These are phyloP conservation scores for Amanita exitialis DNA, from an alignment of 768 basidiomycete species.

Conservation along the genomic window DNA sequence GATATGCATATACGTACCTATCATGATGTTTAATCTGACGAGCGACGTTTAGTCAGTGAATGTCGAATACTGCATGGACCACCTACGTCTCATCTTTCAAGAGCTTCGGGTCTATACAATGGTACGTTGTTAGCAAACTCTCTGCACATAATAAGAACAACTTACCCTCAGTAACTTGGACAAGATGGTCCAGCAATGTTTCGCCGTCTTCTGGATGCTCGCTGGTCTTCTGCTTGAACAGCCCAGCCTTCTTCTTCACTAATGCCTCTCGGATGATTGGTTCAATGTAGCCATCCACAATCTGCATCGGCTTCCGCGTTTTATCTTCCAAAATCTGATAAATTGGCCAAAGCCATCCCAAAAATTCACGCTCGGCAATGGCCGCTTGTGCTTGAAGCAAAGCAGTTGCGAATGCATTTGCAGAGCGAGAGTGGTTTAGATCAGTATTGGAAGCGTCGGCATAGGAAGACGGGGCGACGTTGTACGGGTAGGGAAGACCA, in stretches of 20 bases:
- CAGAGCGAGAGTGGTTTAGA: constrained; percentile 16
- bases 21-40: constrained; percentile 33
- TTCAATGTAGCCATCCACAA: constrained; percentile 42
- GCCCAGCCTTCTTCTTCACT: constrained; percentile 21
- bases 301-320: constrained; percentile 37
- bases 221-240: constrained; percentile 16
- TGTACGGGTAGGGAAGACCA: constrained; percentile 42
- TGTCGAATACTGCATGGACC: not conserved
- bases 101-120: constrained; percentile 27
- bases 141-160: not conserved
- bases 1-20: constrained; percentile 17
- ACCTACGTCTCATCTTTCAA: constrained; percentile 37
- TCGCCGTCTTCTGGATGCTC: constrained; percentile 28
- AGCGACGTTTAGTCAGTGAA: not conserved
- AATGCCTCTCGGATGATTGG: constrained; percentile 44
- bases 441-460: not conserved
- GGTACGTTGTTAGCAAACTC: not conserved
- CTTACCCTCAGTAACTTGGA: constrained; percentile 36
- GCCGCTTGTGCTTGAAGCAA: constrained; percentile 37
- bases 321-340: constrained; percentile 38
- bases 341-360: constrained; percentile 45
- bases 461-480: constrained; percentile 13
- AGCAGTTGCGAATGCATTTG: constrained; percentile 32
- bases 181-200: constrained; percentile 48
- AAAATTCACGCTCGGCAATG: constrained; percentile 30